These are phyloP conservation scores for Saitozyma sp. DNA, from an alignment of 768 basidiomycete species.

Conservation along the genomic window DNA sequence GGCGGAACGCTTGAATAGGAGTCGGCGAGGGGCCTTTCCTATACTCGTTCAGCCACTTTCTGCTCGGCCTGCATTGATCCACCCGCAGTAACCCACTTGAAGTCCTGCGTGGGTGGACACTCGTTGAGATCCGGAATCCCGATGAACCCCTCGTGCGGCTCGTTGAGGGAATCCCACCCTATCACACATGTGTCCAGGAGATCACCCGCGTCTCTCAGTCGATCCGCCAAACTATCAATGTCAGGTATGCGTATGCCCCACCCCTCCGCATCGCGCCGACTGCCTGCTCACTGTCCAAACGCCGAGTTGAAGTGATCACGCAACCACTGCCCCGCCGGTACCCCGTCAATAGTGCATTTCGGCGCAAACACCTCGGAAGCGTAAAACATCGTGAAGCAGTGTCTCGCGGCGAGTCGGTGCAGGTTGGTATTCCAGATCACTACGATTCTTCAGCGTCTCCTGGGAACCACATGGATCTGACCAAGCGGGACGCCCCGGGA, in stretches of 20 bases:
- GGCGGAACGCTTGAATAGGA: constrained; percentile 74
- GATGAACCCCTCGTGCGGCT: constrained; percentile 82
- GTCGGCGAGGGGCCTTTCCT: constrained; percentile 88
- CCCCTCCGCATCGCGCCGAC: neutral
- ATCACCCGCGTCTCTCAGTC: constrained; percentile 69
- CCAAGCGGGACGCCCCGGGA: neutral
- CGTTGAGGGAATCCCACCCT: constrained; percentile 96
- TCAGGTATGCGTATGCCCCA: constrained; percentile 11
- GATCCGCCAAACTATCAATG: constrained; percentile 61
- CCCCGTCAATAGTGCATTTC: constrained; percentile 82
- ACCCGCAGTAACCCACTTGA: constrained; percentile 29
- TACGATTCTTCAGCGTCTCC: constrained; percentile 49
- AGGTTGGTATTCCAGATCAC: constrained; percentile 99
- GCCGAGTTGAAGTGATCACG: constrained; percentile 75
- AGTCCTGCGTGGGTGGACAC: constrained; percentile 66
- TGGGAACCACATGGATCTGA: constrained; percentile 57
- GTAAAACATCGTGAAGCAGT: constrained; percentile 92
- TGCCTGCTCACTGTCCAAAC: constrained; percentile 58
- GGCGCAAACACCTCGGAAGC: constrained; percentile 88
- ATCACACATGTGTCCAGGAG: constrained; percentile 83
- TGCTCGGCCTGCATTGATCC: neutral
- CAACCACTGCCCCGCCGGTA: constrained; percentile 87
- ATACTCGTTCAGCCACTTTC: constrained; percentile 46
- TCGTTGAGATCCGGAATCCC: constrained; percentile 67
- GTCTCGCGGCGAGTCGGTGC: constrained; percentile 80